Evolutionary conservation across 2,329 filamentous ascomycete species (phyloP), one percentile per base, ranked within the genome.

Genomic region (Aspergillus ochraceus): DNA sequence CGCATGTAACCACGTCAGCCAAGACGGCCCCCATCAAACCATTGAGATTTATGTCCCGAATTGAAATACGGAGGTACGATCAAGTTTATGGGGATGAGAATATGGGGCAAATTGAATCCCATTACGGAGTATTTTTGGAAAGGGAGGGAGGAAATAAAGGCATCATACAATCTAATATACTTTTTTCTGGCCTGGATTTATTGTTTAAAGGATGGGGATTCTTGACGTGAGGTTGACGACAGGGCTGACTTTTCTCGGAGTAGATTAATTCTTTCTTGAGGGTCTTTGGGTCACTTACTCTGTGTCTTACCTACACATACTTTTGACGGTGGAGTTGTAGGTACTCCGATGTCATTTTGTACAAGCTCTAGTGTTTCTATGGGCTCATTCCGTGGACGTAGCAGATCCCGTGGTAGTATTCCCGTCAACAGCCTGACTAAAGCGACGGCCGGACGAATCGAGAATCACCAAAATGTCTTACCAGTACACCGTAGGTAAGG

Each of bases 1-100:
- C 22, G 36, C 39, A 55, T 46, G 49, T 54, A 42, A 57, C 39
- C 57, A 70, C 68, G 68, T 71, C 68, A 71, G 68, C 69, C 69
- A 71, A 71, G 68, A 47, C n/a, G 32, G 30, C 32, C 30, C n/a
- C 49, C 30, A 24, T 47, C 49, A 19, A 30, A 24, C 49, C 49
- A 29, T 32, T 32, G 49, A 17, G 24, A 49, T 49, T 22, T 22
- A 2, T 49, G 19, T 49, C n/a, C 36, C 36, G 5, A 24, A 5
- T 5, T 24, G 24, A 12, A 22, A 47, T 29, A 29, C 8, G 26
- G 26, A 29, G 26, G 11, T 47, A 19, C 45, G 45, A 47, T 47
- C 45, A 47, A 14, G 12, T 17, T 42, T 42, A 42, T 14, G 36
- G 36, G 36, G 36, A 14, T 6, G 17, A 42, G 32, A 42, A n/a